Percentiles rank a stretch among this genome's conserved stretches.
These are phyloP conservation scores for Aspergillus sp. DNA, from an alignment of 2,329 filamentous ascomycete species.

Conservation along the genomic window DNA sequence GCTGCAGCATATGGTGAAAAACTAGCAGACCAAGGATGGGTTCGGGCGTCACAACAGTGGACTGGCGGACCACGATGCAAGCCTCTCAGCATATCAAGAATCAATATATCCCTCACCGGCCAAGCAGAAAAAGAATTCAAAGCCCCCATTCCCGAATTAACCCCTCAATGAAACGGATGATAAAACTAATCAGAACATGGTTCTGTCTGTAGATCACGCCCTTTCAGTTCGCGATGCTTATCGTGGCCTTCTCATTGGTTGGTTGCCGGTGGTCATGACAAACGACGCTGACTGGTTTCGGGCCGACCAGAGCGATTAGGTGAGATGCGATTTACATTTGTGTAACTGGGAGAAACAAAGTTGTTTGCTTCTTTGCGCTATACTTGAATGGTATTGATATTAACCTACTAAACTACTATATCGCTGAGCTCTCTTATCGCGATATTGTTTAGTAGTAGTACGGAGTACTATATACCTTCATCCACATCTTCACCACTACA, in stretches of 20 bases:
- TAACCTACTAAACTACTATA: no score
- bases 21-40: neutral
- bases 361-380: no score
- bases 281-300: constrained; percentile 35
- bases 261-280: constrained; percentile 28
- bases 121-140: neutral
- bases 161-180: constrained; percentile 3
- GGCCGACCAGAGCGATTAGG: constrained; percentile 7
- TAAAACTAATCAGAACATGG: constrained; percentile 2
- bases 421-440: no score
- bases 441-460: no score
- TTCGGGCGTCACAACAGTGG: neutral
- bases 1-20: neutral
- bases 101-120: constrained; percentile 5
- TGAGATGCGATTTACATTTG: no score
- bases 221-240: constrained; percentile 26
- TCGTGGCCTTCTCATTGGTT: constrained; percentile 31
- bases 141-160: constrained; percentile 1
- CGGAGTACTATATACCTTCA: no score
- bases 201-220: constrained; percentile 1
- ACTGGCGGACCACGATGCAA: neutral
- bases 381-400: no score
- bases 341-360: no score
- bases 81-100: neutral
- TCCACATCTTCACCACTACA: no score